Base-by-base conservation (phyloP, 768 basidiomycete genomes). In the Mycena indigotica region DNA sequence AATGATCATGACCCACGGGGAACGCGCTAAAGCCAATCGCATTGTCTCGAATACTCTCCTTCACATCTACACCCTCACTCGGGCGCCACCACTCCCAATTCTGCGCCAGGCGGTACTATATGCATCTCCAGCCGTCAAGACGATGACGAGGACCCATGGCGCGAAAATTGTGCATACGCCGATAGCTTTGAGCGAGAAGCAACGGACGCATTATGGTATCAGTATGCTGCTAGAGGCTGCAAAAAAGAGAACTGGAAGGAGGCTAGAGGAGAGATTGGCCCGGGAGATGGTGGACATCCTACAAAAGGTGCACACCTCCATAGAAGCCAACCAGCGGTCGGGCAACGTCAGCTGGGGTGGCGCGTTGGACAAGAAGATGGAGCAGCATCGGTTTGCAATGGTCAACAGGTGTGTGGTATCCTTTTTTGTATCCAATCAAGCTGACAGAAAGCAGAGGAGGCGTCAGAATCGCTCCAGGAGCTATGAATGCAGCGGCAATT, bases 51-150 rank as follows among this genome's bases (percentile, higher is more conserved):
- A 77, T n/a, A 86, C 83, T 63, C 83, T 93, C n/a, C 70, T 85
- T 17, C 77, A 86, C 66, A 82, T 95, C 38, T 88, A 89, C 69
- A 79, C 85, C 10, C 75, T 88, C 56, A 95, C 93, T 16, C 80
- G 86, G 53, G 82, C 85, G 5, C 84, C 87, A n/a, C 89, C 94
- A 0, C 75, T 93, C 29, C 91, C 91, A 17, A 83, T 96, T 61
- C 74, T 97, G 3, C 85, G 86, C 35, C 72, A 86, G 66, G 95
- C 94, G 0, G 74, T 97, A 50, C 66, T 81, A 23, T 67, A 79
- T 2, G 86, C 84, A 2, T 80, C 91, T 3, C 95, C 95, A 1
- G 83, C 86, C 1, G 84, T 95, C 25, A 80, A 85, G 24, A 77
- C 76, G 4, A 67, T 84, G 57, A 83, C 80, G 26, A 80, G 84